A percentile compares a stretch with the other conserved stretches of the same genome.
Evolutionary conservation across 306 rosid genomes (phyloP).

Genomic region (Sphenostylis stenocarpa): DNA sequence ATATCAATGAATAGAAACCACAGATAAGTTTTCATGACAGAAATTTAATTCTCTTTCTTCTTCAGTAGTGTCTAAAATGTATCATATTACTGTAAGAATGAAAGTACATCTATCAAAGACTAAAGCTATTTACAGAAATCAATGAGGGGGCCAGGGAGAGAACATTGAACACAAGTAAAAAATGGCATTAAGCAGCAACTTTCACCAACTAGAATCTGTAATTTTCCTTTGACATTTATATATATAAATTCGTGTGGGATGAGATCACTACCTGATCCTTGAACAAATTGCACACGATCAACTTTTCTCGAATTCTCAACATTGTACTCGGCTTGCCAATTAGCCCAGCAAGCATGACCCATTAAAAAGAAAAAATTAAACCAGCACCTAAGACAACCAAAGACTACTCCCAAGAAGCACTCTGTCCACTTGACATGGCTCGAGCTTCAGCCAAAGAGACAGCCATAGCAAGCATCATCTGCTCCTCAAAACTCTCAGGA

Average conservation of each 20-base stretch:
- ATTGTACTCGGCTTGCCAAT: constrained; percentile 38
- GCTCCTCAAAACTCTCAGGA: constrained; percentile 96
- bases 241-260: constrained; percentile 35
- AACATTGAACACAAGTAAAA: constrained; percentile 20
- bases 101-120: constrained; percentile 27
- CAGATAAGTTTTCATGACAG: constrained; percentile 12
- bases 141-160: constrained; percentile 30
- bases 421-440: constrained; percentile 58
- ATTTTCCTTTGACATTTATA: constrained; percentile 57
- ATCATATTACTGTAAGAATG: constrained; percentile 32
- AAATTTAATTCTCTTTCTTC: constrained; percentile 33
- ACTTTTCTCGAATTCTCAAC: constrained; percentile 39
- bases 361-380: constrained; percentile 32
- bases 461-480: constrained; percentile 98
- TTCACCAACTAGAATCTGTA: constrained; percentile 61
- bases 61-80: constrained; percentile 23
- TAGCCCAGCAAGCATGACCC: constrained; percentile 38
- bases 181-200: constrained; percentile 46
- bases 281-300: constrained; percentile 36
- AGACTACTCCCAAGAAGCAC: constrained; percentile 76
- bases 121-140: constrained; percentile 43
- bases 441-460: constrained; percentile 91
- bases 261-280: constrained; percentile 53
- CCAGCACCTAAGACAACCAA: constrained; percentile 29
- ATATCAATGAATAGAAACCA: constrained; percentile 13